A percentile compares a stretch with the other conserved stretches of the same genome.
phyloP scores from a whole-genome alignment of 2,329 filamentous ascomycete genomes.

The Penicillium brevicompactum region DNA sequence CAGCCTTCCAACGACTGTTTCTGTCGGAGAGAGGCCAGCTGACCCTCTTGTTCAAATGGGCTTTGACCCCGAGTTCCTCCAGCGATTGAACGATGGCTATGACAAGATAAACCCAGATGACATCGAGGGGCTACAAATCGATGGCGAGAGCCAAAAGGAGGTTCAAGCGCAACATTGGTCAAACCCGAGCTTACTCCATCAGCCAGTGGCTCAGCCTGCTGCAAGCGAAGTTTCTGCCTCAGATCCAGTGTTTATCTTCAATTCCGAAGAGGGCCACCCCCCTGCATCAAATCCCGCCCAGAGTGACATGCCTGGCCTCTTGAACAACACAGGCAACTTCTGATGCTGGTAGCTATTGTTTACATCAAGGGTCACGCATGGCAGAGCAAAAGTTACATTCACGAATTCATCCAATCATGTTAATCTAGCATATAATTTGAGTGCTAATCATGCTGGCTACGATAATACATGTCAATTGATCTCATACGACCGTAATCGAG shows the following conservation, averaged over 20 bases:
- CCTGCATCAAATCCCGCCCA: slow-evolving; percentile 20
- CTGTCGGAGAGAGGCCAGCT: slow-evolving; percentile 29
- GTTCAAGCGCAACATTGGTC: slow-evolving; percentile 20
- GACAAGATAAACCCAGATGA: slow-evolving; percentile 35
- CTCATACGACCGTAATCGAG: not conserved
- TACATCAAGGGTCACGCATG: not conserved
- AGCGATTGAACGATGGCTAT: slow-evolving; percentile 38
- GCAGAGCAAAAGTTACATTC: slow-evolving; percentile 12
- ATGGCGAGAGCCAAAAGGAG: slow-evolving; percentile 13
- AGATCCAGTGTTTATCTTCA: slow-evolving; percentile 12
- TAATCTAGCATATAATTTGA: not conserved
- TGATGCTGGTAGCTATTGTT: slow-evolving; percentile 8
- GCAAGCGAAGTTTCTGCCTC: slow-evolving; percentile 12
- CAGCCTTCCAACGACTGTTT: slow-evolving; percentile 33
- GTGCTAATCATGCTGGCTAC: not conserved
- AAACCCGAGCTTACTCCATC: slow-evolving; percentile 12
- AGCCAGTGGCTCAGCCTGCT: slow-evolving; percentile 8
- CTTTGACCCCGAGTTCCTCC: slow-evolving; percentile 42
- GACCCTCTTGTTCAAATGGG: slow-evolving; percentile 42
- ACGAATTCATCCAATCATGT: not conserved
- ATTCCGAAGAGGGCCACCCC: slow-evolving; percentile 23
- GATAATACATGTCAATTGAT: not conserved
- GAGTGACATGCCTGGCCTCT: slow-evolving; percentile 17
- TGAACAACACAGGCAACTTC: slow-evolving; percentile 11
- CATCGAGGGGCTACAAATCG: slow-evolving; percentile 31